Conservation (phyloP, 2,329 filamentous ascomycete genomes). For the Microdochium paspali region DNA sequence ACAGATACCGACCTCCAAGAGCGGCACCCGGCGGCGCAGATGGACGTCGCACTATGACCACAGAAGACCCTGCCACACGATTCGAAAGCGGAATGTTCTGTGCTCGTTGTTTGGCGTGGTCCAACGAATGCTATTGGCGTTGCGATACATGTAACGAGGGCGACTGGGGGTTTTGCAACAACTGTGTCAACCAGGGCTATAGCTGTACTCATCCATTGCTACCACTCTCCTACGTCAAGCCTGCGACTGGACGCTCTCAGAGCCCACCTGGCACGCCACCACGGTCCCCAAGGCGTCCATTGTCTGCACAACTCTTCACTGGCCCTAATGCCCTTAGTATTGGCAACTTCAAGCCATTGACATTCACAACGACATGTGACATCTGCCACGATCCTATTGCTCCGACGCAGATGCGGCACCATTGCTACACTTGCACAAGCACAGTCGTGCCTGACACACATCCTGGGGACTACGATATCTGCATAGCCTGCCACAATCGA, state of each 20-base stretch:
- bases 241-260: constrained; percentile 15
- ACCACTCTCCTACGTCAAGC: constrained; percentile 56
- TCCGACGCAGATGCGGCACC: constrained; percentile 60
- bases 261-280: constrained; percentile 26
- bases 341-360: constrained; percentile 55
- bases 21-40: constrained; percentile 40
- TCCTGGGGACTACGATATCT: constrained; percentile 80
- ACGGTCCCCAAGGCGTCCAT: constrained; percentile 30
- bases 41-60: constrained; percentile 48
- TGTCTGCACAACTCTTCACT: constrained; percentile 36
- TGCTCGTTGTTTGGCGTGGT: constrained; percentile 59
- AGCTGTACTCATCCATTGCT: constrained; percentile 77
- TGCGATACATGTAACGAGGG: constrained; percentile 82
- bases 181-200: constrained; percentile 73
- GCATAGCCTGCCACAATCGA: constrained; percentile 64
- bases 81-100: constrained; percentile 81
- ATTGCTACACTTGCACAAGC: constrained; percentile 68
- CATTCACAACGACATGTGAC: constrained; percentile 69
- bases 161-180: constrained; percentile 90
- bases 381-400: constrained; percentile 66
- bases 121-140: constrained; percentile 83
- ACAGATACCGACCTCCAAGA: constrained; percentile 44
- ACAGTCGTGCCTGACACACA: constrained; percentile 32
- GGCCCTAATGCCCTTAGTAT: constrained; percentile 35
- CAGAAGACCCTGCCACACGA: constrained; percentile 56